Conservation (phyloP, 2,329 filamentous ascomycete species). For the Pseudogymnoascus sp. region DNA sequence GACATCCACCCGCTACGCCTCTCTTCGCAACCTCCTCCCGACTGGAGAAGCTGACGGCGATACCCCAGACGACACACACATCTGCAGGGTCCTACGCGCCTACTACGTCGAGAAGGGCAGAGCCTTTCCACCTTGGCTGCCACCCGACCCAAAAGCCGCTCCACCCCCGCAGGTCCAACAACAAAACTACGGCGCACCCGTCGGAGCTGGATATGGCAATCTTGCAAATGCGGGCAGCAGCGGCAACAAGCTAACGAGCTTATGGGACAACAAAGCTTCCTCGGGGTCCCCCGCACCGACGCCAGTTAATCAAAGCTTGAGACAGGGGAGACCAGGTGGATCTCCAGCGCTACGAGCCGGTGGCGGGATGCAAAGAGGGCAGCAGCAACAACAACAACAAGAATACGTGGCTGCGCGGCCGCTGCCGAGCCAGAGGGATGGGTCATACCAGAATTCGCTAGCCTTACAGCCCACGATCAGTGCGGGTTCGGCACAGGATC, state of each 20-base stretch:
- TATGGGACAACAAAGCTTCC: conserved; percentile 45
- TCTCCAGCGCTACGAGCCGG: conserved; percentile 21
- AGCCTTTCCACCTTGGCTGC: conserved; percentile 77
- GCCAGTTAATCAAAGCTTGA: conserved; percentile 38
- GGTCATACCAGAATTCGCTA: conserved; percentile 60
- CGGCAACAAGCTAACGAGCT: conserved; percentile 42
- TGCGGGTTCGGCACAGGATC: conserved; percentile 65
- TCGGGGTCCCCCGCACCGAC: conserved; percentile 13
- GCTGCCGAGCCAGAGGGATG: conserved; percentile 64
- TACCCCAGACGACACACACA: conserved; percentile 85
- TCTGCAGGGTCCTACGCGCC: conserved; percentile 83
- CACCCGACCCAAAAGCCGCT: conserved; percentile 75
- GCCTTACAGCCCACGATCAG: conserved; percentile 16
- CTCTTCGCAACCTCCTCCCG: conserved; percentile 61
- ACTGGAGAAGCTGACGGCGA: conserved; percentile 60
- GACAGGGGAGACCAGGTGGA: conserved; percentile 33
- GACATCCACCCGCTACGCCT: conserved; percentile 56
- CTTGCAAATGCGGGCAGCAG: conserved; percentile 30
- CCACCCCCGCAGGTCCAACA: conserved; percentile 40
- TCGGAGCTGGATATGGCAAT: conserved; percentile 49
- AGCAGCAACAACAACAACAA: conserved; percentile 11
- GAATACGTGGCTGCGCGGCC: conserved; percentile 43
- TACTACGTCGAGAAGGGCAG: conserved; percentile 89
- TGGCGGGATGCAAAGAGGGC: conserved; percentile 23
- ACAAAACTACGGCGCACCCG: conserved; percentile 31